Evolutionary conservation across 2,329 filamentous ascomycete species (phyloP).

Genomic region (Colletotrichum magnum): DNA sequence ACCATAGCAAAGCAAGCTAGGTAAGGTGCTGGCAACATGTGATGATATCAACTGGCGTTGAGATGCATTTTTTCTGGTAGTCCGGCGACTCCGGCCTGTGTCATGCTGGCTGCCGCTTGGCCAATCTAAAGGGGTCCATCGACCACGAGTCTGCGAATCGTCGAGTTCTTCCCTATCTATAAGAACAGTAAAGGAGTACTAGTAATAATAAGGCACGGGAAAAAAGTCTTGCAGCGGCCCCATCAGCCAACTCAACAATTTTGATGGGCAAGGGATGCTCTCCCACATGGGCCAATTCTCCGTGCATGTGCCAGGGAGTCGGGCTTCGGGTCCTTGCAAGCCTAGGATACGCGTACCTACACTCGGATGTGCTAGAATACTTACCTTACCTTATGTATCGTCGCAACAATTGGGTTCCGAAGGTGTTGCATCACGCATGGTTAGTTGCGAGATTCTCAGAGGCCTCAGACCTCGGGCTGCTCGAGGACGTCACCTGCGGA

Average conservation of each 20-base stretch:
- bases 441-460: too few relatives aligned
- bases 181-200: neutral
- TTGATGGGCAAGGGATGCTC: slow-evolving; percentile 28
- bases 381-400: too few relatives aligned
- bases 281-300: slow-evolving; percentile 3
- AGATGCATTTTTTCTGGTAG: slow-evolving; percentile 6
- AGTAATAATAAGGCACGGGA: neutral
- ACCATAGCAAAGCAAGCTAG: neutral
- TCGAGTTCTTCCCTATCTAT: neutral
- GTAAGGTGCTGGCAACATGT: slow-evolving; percentile 21
- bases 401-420: too few relatives aligned
- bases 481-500: too few relatives aligned
- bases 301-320: neutral
- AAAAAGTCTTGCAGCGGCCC: slow-evolving; percentile 1
- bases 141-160: slow-evolving; percentile 15
- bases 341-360: slow-evolving; percentile 7
- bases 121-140: slow-evolving; percentile 13
- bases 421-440: too few relatives aligned
- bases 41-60: slow-evolving; percentile 35
- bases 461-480: too few relatives aligned
- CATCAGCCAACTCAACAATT: slow-evolving; percentile 31
- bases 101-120: neutral
- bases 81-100: slow-evolving; percentile 6
- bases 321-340: slow-evolving; percentile 2
- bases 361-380: too few relatives aligned